phyloP scores from a whole-genome alignment of 805 yeast species.

The Metschnikowia cerradonensis region DNA sequence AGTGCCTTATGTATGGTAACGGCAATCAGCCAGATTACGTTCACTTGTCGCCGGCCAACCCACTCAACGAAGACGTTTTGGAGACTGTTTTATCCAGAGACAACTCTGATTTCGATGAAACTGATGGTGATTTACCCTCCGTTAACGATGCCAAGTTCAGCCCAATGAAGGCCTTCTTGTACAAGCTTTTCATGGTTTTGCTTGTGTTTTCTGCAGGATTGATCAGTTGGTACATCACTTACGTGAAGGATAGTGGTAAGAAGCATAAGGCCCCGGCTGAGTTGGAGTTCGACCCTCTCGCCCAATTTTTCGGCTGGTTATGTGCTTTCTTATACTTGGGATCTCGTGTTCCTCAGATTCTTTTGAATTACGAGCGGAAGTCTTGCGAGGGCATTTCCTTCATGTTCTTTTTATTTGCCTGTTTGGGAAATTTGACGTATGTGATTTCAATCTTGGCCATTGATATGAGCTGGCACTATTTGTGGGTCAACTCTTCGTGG shows the following conservation, averaged over 20 bases:
- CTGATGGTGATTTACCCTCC: conserved; percentile 25
- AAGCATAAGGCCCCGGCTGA: conserved; percentile 33
- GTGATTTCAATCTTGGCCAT: conserved; percentile 80
- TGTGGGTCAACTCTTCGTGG: conserved; percentile 88
- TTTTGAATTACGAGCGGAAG: conserved; percentile 78
- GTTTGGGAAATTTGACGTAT: conserved; percentile 88
- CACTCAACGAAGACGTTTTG: conserved; percentile 65
- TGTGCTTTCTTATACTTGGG: conserved; percentile 77
- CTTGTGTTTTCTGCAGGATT: conserved; percentile 75
- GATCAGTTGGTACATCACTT: conserved; percentile 80
- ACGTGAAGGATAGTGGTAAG: conserved; percentile 39
- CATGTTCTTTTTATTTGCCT: conserved; percentile 90
- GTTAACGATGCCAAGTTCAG: conserved; percentile 16
- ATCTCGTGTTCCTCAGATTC: conserved; percentile 88
- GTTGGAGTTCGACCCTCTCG: conserved; percentile 65
- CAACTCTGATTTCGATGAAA: conserved; percentile 16
- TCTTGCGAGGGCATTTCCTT: conserved; percentile 95
- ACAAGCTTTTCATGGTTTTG: conserved; percentile 50
- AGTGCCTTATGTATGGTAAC: conserved; percentile 76
- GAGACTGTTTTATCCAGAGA: conserved; percentile 54
- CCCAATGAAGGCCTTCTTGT: conserved; percentile 19
- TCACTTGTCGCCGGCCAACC: conserved; percentile 86
- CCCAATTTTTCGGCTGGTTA: conserved; percentile 83
- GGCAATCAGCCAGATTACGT: conserved; percentile 62
- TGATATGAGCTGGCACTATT: conserved; percentile 63